phyloP scores from a whole-genome alignment of 352 stramenopile genomes.

The Plasmopara viticola region DNA sequence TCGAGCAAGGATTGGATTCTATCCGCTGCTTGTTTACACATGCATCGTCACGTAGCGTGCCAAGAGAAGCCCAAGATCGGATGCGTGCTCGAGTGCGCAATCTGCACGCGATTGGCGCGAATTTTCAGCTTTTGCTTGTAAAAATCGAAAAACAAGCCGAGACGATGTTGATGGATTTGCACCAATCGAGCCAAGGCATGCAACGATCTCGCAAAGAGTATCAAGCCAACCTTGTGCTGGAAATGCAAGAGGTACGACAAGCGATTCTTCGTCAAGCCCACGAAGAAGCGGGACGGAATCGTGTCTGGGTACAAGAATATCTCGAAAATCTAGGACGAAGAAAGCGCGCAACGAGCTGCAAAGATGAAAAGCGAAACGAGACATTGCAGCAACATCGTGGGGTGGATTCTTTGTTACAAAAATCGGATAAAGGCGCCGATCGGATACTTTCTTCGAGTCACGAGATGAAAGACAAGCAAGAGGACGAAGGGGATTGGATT shows the following conservation, averaged over 20 bases:
- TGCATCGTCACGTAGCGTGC: slow-evolving; percentile 22
- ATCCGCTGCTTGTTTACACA: slow-evolving; percentile 27
- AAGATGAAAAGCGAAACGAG: background rate
- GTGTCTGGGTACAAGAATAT: slow-evolving; percentile 34
- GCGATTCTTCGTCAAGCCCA: slow-evolving; percentile 46
- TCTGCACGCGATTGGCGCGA: slow-evolving; percentile 47
- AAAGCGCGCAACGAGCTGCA: background rate
- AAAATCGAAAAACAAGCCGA: slow-evolving; percentile 55
- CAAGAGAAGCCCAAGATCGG: slow-evolving; percentile 28
- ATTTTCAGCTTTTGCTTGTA: slow-evolving; percentile 37
- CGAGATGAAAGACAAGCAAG: no score
- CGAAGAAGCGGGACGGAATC: slow-evolving; percentile 54
- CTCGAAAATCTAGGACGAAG: slow-evolving; percentile 28
- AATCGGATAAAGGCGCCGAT: no score
- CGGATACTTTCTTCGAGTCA: no score
- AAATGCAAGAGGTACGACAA: slow-evolving; percentile 54
- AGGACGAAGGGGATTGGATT: no score
- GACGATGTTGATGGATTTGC: slow-evolving; percentile 46
- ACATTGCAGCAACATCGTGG: background rate
- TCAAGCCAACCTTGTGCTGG: slow-evolving; percentile 49
- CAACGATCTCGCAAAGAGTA: slow-evolving; percentile 43
- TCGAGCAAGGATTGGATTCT: slow-evolving; percentile 39
- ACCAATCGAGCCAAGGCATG: slow-evolving; percentile 40
- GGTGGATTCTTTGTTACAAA: background rate
- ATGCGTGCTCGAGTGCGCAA: slow-evolving; percentile 41